Percentiles rank a stretch among this genome's conserved stretches.
Conservation (phyloP, 2,329 filamentous ascomycete species). For the Amphichorda felina region DNA sequence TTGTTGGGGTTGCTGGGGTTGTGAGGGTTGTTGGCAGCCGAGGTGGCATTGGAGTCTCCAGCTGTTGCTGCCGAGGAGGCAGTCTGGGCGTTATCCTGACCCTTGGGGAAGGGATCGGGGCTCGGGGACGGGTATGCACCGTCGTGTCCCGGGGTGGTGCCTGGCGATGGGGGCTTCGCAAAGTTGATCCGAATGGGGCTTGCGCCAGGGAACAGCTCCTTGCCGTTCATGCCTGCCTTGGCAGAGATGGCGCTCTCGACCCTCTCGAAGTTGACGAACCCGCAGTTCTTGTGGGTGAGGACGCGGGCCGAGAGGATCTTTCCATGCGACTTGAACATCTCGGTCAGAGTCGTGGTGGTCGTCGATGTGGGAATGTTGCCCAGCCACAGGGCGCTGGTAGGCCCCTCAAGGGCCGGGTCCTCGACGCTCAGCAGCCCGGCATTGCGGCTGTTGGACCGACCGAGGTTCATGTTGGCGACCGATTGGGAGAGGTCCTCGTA, state of each 20-base stretch:
- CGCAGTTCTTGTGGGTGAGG: constrained; percentile 96
- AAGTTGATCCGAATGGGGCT: constrained; percentile 94
- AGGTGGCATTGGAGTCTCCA: not conserved
- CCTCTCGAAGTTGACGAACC: constrained; percentile 94
- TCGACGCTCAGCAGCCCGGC: constrained; percentile 59
- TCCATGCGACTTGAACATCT: constrained; percentile 92
- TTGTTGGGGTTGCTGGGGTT: not conserved
- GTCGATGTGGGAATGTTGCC: constrained; percentile 96
- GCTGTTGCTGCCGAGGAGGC: not conserved
- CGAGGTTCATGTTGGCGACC: constrained; percentile 69
- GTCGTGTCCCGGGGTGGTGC: constrained; percentile 79
- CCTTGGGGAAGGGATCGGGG: constrained; percentile 67
- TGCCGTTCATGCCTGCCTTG: constrained; percentile 80
- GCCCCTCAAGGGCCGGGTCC: constrained; percentile 73
- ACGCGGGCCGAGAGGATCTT: constrained; percentile 85
- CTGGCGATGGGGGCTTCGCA: constrained; percentile 86
- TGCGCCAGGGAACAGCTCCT: constrained; percentile 95
- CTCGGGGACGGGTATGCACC: constrained; percentile 84
- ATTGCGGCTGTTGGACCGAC: constrained; percentile 52
- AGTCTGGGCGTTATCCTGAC: constrained; percentile 19
- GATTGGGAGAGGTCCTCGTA: constrained; percentile 73
- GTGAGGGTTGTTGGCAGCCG: not conserved
- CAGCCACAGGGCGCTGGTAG: constrained; percentile 90
- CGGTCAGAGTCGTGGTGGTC: constrained; percentile 84
- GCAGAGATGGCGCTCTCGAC: constrained; percentile 85